Conservation (phyloP, 2,329 filamentous ascomycete species). For the Colletotrichum sublineola region DNA sequence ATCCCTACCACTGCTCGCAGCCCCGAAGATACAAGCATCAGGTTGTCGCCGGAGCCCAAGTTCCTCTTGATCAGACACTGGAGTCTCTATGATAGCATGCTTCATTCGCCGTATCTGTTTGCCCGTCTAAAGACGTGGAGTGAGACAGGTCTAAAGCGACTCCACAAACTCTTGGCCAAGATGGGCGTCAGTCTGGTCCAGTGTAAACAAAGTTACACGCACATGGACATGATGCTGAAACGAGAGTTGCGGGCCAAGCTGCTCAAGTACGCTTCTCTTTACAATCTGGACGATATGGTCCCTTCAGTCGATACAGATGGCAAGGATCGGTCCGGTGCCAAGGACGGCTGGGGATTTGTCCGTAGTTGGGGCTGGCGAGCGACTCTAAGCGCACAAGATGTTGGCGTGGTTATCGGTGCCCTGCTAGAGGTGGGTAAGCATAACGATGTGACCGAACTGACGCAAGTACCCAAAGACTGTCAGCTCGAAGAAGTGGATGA, state of each 20-base stretch:
- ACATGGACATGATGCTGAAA: constrained; percentile 99
- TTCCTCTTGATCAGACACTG: constrained; percentile 95
- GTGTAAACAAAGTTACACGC: constrained; percentile 94
- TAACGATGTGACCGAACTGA: constrained; percentile 52
- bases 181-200: constrained; percentile 97
- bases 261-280: constrained; percentile 90
- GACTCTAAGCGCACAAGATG: constrained; percentile 91
- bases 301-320: constrained; percentile 81
- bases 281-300: constrained; percentile 94
- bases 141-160: constrained; percentile 85
- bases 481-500: constrained; percentile 59
- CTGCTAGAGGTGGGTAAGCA: constrained; percentile 90
- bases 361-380: constrained; percentile 98
- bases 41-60: constrained; percentile 91
- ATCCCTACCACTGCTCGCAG: constrained; percentile 91
- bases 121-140: constrained; percentile 95
- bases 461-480: constrained; percentile 49
- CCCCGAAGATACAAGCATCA: constrained; percentile 91
- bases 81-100: constrained; percentile 98
- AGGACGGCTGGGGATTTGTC: constrained; percentile 97
- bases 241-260: constrained; percentile 86
- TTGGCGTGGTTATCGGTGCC: constrained; percentile 91
- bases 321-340: constrained; percentile 76
- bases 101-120: constrained; percentile 95
- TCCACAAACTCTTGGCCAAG: constrained; percentile 95